Percentiles rank a stretch among this genome's conserved stretches.
phyloP scores from a whole-genome alignment of 2,329 filamentous ascomycete genomes.

The Emericellopsis atlantica region DNA sequence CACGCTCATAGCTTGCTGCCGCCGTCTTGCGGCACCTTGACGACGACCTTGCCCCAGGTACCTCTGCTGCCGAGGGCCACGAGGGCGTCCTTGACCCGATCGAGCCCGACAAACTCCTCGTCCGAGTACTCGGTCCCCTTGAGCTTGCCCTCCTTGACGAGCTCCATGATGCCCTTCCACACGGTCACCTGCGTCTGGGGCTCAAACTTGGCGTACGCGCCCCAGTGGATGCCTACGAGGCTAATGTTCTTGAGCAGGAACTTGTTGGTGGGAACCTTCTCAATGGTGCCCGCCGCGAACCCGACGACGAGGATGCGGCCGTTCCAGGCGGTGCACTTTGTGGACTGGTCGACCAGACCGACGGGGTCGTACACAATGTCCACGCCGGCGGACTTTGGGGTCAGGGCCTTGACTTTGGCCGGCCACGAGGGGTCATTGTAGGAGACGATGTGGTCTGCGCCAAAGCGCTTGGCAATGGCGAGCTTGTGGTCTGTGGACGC shows the following conservation, averaged over 20 bases:
- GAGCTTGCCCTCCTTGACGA: slow-evolving; percentile 71
- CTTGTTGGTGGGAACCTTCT: slow-evolving; percentile 87
- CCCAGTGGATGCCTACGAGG: slow-evolving; percentile 86
- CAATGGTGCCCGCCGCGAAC: slow-evolving; percentile 64
- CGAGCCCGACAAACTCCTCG: slow-evolving; percentile 69
- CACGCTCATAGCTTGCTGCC: slow-evolving; percentile 37
- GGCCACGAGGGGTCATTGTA: slow-evolving; percentile 56
- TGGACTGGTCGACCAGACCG: slow-evolving; percentile 73
- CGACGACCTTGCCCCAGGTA: slow-evolving; percentile 94
- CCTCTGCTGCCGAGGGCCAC: slow-evolving; percentile 65
- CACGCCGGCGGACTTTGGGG: slow-evolving; percentile 59
- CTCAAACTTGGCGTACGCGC: slow-evolving; percentile 66
- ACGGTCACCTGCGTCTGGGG: slow-evolving; percentile 56
- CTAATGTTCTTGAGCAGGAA: slow-evolving; percentile 89
- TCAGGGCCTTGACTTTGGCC: slow-evolving; percentile 63
- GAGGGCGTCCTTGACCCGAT: slow-evolving; percentile 65
- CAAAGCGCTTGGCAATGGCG: slow-evolving; percentile 64
- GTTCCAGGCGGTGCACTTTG: slow-evolving; percentile 92
- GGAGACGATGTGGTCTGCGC: slow-evolving; percentile 73
- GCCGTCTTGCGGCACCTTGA: slow-evolving; percentile 63
- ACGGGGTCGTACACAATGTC: slow-evolving; percentile 96
- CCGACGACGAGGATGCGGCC: slow-evolving; percentile 78
- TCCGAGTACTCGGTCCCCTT: slow-evolving; percentile 73
- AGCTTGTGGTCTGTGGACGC: slow-evolving; percentile 73
- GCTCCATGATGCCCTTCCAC: slow-evolving; percentile 69